phyloP scores from a whole-genome alignment of 164 flowering plant genomes.

The Piper longum region DNA sequence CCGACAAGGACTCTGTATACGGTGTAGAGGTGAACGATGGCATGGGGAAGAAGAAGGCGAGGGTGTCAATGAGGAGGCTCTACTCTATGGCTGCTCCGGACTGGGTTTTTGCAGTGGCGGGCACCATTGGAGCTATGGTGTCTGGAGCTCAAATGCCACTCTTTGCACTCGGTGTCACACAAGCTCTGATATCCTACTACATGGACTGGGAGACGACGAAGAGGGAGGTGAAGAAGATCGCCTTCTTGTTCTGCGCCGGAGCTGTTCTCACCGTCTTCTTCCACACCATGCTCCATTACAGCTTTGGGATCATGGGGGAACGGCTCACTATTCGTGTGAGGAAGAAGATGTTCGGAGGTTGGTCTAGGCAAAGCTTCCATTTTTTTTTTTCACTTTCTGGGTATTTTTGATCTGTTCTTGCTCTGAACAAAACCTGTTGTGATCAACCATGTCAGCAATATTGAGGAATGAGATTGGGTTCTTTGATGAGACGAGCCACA shows the following conservation, averaged over 20 bases:
- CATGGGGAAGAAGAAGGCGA: conserved; percentile 11
- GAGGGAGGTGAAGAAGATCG: conserved; percentile 55
- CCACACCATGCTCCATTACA: conserved; percentile 51
- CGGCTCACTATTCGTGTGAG: conserved; percentile 82
- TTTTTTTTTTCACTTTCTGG: background rate
- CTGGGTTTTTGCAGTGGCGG: conserved; percentile 57
- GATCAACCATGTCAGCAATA: conserved; percentile 44
- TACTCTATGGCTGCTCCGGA: conserved; percentile 78
- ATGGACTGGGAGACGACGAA: conserved; percentile 85
- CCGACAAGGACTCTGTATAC: conserved; percentile 51
- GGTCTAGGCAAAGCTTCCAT: background rate
- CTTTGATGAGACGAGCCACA: conserved; percentile 64
- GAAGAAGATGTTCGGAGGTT: conserved; percentile 82
- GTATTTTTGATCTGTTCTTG: background rate
- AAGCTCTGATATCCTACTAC: conserved; percentile 82
- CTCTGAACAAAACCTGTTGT: background rate
- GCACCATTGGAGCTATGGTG: conserved; percentile 48
- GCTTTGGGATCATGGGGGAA: conserved; percentile 91
- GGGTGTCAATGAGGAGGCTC: conserved; percentile 46
- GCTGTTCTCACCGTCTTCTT: conserved; percentile 49
- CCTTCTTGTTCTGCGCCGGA: conserved; percentile 59
- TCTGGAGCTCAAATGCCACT: conserved; percentile 95
- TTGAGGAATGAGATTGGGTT: conserved; percentile 87
- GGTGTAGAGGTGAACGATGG: conserved; percentile 26
- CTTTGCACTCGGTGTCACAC: conserved; percentile 85